A percentile compares a stretch with the other conserved stretches of the same genome.
Conservation (phyloP, 139 green algal genomes). For the Yamagishiella unicocca region DNA sequence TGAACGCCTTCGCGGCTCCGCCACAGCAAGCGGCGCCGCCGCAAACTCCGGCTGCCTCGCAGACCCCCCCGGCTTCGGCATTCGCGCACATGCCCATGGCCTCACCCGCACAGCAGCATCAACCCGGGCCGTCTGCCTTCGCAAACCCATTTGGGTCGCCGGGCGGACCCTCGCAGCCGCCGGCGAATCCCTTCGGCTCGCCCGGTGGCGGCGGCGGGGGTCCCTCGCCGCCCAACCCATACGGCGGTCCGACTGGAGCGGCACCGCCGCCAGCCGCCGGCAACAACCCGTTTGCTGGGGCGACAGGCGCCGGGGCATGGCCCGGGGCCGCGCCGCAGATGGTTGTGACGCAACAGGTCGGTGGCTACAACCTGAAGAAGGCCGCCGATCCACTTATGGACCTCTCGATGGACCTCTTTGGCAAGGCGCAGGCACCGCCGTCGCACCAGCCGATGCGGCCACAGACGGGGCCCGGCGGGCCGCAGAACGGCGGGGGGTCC, state of each 20-base stretch:
- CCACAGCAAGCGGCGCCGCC: not conserved
- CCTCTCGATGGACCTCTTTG: slow-evolving; percentile 47
- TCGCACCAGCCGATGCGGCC: slow-evolving; percentile 43
- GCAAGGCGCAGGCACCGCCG: slow-evolving; percentile 37
- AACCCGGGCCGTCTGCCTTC: not conserved
- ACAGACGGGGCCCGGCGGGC: not conserved
- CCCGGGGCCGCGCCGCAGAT: not conserved
- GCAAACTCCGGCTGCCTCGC: not conserved
- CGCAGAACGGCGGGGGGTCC: slow-evolving; percentile 14
- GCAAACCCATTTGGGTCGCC: slow-evolving; percentile 26
- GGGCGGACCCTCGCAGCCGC: not conserved
- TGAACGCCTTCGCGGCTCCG: slow-evolving; percentile 1
- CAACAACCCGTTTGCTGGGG: slow-evolving; percentile 32
- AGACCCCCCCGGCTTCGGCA: not conserved
- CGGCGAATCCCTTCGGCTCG: slow-evolving; percentile 32
- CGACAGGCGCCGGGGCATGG: not conserved
- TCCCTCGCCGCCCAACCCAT: slow-evolving; percentile 37
- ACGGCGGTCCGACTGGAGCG: not conserved
- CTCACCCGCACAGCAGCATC: not conserved
- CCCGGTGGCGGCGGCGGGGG: not conserved
- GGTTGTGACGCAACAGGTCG: slow-evolving; percentile 14
- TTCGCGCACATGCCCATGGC: too few relatives aligned
- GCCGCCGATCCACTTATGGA: slow-evolving; percentile 32
- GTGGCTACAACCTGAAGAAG: slow-evolving; percentile 45
- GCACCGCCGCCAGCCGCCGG: not conserved